phyloP scores from a whole-genome alignment of 371 early-diverging fungal genomes.

The Mortierella sp. region DNA sequence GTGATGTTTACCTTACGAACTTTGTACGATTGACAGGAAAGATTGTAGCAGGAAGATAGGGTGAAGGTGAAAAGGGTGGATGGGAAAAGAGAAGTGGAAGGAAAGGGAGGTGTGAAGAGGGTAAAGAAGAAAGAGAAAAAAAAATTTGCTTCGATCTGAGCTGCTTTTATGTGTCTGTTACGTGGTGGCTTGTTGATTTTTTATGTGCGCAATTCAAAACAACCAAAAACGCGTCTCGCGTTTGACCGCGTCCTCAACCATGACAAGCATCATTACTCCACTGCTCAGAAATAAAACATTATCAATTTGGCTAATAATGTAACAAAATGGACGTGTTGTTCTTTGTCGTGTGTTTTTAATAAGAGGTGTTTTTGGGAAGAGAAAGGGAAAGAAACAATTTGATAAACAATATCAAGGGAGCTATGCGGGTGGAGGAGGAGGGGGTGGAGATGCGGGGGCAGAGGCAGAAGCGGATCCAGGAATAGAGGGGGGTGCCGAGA shows the following conservation, averaged over 20 bases:
- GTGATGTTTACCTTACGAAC: background rate
- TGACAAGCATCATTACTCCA: too few species aligned
- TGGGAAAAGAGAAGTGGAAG: background rate
- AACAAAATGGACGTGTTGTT: background rate
- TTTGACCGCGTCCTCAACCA: background rate
- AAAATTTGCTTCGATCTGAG: background rate
- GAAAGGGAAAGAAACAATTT: background rate
- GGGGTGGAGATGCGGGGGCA: background rate
- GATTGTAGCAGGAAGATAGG: background rate
- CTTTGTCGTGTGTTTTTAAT: background rate
- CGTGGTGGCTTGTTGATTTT: background rate
- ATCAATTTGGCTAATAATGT: background rate
- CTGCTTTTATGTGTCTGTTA: background rate
- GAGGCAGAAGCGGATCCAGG: constrained; percentile 1
- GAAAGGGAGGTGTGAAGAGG: background rate
- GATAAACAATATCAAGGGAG: background rate
- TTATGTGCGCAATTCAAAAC: background rate
- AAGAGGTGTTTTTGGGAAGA: background rate
- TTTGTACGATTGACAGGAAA: background rate
- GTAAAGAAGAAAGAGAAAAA: background rate
- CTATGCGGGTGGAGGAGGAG: constrained; percentile 9
- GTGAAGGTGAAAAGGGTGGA: background rate
- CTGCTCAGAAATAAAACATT: background rate
- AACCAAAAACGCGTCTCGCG: constrained; percentile 13
- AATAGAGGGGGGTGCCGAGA: background rate